Evolutionary conservation across 1,284 basidiomycete genomes (phyloP).

Genomic region (Chalciporus sp.): DNA sequence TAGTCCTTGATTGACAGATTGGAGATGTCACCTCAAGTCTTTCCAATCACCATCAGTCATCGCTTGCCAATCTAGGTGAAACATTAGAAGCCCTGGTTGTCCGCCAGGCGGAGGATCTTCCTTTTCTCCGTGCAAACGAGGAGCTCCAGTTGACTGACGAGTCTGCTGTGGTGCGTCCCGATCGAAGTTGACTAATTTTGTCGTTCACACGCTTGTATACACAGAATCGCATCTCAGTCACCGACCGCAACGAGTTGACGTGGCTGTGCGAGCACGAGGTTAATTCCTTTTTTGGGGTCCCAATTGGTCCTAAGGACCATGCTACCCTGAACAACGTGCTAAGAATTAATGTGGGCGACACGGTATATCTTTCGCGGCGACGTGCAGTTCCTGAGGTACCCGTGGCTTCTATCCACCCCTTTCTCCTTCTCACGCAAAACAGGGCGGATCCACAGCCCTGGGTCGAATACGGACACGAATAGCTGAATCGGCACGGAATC

Average conservation of each 20-base stretch:
- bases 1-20: slow-evolving; percentile 44
- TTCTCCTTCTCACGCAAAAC: slow-evolving; percentile 23
- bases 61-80: slow-evolving; percentile 42
- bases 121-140: slow-evolving; percentile 48
- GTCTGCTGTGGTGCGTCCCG: slow-evolving; percentile 38
- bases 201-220: slow-evolving; percentile 16
- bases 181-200: not conserved
- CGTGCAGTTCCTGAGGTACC: slow-evolving; percentile 48
- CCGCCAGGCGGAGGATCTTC: slow-evolving; percentile 33
- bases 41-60: slow-evolving; percentile 38
- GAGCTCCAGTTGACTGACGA: slow-evolving; percentile 33
- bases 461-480: slow-evolving; percentile 76
- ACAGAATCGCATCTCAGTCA: slow-evolving; percentile 54
- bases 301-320: slow-evolving; percentile 28
- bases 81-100: slow-evolving; percentile 61
- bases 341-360: slow-evolving; percentile 39
- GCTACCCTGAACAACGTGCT: slow-evolving; percentile 31
- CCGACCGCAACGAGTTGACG: slow-evolving; percentile 40
- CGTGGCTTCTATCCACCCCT: slow-evolving; percentile 9
- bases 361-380: slow-evolving; percentile 52
- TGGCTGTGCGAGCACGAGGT: slow-evolving; percentile 49
- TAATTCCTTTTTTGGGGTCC: slow-evolving; percentile 30
- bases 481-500: slow-evolving; percentile 60
- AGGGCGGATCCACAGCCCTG: slow-evolving; percentile 86
- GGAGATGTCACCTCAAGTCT: slow-evolving; percentile 52